These are phyloP conservation scores for Trichomonas vaginalis DNA, from an alignment of 208 protist genomes.

Conservation along the genomic window DNA sequence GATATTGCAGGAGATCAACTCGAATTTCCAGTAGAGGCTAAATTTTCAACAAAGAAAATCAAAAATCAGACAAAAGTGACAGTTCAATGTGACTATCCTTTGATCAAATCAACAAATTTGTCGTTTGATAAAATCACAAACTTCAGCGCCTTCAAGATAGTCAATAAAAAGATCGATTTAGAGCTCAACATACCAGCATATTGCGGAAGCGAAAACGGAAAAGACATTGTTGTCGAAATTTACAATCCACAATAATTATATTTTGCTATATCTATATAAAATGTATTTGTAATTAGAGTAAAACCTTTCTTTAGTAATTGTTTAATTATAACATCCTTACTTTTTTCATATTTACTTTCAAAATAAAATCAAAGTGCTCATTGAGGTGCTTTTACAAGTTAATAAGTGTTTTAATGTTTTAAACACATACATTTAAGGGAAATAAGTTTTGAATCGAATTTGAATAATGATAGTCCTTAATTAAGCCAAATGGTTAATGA, in stretches of 20 bases:
- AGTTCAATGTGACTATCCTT: not conserved
- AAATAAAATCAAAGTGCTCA: no score
- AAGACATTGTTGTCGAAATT: not conserved
- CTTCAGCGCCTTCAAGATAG: not conserved
- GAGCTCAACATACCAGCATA: not conserved
- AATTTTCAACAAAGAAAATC: not conserved
- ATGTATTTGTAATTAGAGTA: no score
- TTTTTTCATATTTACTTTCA: no score
- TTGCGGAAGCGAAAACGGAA: not conserved
- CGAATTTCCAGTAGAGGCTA: not conserved
- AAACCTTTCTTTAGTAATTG: no score
- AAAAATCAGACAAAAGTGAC: not conserved
- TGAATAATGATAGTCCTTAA: no score
- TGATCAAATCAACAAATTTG: not conserved
- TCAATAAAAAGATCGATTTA: not conserved
- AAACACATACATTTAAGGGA: no score
- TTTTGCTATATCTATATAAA: no score
- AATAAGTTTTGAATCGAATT: no score
- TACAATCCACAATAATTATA: not conserved
- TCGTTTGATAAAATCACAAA: not conserved
- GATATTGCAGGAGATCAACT: not conserved
- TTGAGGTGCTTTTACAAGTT: no score
- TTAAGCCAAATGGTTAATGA: no score
- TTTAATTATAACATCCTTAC: no score
- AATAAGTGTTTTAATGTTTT: no score